phyloP scores from a whole-genome alignment of 2,329 filamentous ascomycete genomes.

The Neofusicoccum kwambonambiense region DNA sequence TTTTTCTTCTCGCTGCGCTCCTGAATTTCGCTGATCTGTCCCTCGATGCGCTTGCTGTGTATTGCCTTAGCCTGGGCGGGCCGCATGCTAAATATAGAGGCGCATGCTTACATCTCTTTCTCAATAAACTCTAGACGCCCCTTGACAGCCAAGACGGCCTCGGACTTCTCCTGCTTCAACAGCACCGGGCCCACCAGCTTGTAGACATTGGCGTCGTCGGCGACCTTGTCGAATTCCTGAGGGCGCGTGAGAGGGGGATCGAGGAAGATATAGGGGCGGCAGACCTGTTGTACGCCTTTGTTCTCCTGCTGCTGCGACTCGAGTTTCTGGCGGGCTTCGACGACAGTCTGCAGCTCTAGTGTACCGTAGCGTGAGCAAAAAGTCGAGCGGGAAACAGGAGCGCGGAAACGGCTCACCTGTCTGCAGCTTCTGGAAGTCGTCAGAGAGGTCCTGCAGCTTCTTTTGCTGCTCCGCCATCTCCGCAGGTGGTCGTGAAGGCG shows the following conservation, averaged over 20 bases:
- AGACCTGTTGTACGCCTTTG: conserved; percentile 75
- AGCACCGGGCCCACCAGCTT: conserved; percentile 92
- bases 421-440: conserved; percentile 85
- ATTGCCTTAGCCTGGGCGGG: conserved; percentile 8
- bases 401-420: conserved; percentile 59
- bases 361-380: conserved; percentile 1
- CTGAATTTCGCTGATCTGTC: conserved; percentile 63
- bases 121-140: conserved; percentile 88
- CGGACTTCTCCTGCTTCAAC: conserved; percentile 88
- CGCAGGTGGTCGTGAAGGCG: background rate
- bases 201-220: conserved; percentile 86
- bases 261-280: background rate
- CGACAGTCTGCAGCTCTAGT: conserved; percentile 73
- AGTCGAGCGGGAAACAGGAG: background rate
- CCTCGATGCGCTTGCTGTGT: conserved; percentile 63
- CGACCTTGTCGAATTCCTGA: conserved; percentile 78
- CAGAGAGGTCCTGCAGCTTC: conserved; percentile 76
- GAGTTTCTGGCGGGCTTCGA: conserved; percentile 82
- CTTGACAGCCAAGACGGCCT: conserved; percentile 88
- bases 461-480: conserved; percentile 61
- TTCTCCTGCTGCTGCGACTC: conserved; percentile 96
- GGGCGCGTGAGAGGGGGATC: background rate
- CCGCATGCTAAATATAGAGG: conserved; percentile 10
- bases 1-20: conserved; percentile 65
- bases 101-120: conserved; percentile 75